Conservation (phyloP, 73 alveolate genomes). For the Paraurostyla sp. region DNA sequence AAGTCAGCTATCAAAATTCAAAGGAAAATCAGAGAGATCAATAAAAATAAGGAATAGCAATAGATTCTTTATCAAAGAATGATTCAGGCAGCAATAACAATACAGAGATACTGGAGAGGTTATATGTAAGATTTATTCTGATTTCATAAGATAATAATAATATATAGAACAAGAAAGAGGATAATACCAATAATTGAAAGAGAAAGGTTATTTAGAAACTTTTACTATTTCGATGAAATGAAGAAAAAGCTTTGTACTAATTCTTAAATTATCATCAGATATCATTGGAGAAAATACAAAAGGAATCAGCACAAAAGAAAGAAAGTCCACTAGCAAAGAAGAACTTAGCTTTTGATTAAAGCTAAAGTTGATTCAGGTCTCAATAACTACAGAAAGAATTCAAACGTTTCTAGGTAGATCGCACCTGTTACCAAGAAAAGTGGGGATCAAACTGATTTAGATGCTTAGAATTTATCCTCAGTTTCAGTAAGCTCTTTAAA, state of each 20-base stretch:
- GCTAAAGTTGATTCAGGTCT: conserved; percentile 19
- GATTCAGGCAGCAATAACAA: background rate
- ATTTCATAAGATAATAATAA: too few species aligned
- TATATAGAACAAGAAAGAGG: background rate
- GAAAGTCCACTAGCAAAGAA: background rate
- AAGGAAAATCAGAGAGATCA: background rate
- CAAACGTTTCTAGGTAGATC: too few species aligned
- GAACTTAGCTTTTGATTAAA: background rate
- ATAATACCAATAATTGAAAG: background rate
- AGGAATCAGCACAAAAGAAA: background rate
- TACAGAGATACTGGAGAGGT: background rate
- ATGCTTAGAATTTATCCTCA: too few species aligned
- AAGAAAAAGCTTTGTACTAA: background rate
- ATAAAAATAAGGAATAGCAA: background rate
- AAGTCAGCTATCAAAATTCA: conserved; percentile 2
- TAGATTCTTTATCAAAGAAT: background rate
- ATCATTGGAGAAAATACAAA: background rate
- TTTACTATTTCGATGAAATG: background rate
- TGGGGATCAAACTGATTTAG: too few species aligned
- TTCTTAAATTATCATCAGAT: background rate
- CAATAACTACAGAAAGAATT: background rate
- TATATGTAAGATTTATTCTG: background rate
- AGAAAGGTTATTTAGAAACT: background rate
- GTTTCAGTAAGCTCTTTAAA: too few species aligned
- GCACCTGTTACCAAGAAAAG: too few species aligned